Evolutionary conservation across 106 monocot species (phyloP).

Genomic region (Cymbidium sinense): DNA sequence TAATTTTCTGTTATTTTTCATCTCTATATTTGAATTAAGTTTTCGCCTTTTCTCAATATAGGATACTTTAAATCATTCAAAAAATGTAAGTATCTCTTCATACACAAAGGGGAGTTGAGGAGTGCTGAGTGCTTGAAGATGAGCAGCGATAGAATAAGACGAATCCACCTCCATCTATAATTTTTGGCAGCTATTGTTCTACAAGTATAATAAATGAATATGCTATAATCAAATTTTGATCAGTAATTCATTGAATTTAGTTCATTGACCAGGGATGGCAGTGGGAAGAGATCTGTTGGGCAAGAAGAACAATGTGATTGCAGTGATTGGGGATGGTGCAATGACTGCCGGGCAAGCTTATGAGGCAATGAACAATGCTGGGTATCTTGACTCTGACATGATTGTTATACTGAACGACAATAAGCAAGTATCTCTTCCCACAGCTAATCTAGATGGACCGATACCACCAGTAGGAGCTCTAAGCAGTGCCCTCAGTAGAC

Average conservation of each 20-base stretch:
- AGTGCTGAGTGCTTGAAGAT: no score
- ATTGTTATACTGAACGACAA: conserved; percentile 58
- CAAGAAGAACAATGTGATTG: conserved; percentile 83
- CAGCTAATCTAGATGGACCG: conserved; percentile 86
- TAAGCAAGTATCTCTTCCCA: conserved; percentile 91
- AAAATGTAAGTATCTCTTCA: background rate
- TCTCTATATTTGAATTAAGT: no score
- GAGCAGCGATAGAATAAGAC: no score
- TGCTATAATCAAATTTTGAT: background rate
- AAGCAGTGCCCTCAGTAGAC: conserved; percentile 72
- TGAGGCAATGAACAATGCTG: conserved; percentile 97
- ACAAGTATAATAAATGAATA: no score
- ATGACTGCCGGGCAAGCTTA: conserved; percentile 98
- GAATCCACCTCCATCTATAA: no score
- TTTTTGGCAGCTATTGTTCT: no score
- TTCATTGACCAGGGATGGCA: conserved; percentile 64
- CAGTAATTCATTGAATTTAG: background rate
- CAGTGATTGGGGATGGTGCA: conserved; percentile 91
- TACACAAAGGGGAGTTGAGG: no score
- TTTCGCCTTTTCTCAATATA: no score
- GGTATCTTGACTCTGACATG: conserved; percentile 73
- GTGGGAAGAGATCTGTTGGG: conserved; percentile 85
- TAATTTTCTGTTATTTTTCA: no score
- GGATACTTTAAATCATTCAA: background rate
- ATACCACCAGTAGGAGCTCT: conserved; percentile 85